Evolutionary conservation across 2,329 filamentous ascomycete genomes (phyloP), one percentile per base, ranked within the genome.

Genomic region (Ophiostoma tasmaniense): DNA sequence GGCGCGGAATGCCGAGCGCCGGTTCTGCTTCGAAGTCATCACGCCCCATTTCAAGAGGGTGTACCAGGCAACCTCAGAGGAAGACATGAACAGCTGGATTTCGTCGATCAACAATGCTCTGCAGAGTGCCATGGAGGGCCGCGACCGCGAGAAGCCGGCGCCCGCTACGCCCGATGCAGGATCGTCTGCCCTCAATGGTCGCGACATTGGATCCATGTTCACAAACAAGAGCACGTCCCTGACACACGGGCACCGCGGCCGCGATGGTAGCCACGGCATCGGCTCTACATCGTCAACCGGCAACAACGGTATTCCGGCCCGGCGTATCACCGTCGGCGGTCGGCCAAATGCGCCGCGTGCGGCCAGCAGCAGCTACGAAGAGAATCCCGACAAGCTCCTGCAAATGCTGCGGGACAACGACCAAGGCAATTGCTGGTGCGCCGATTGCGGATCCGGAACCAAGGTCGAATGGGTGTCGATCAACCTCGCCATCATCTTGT

Each of bases 391-490:
- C 71, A 93, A 90, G 77, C 83, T 99, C 10, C 84, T 99, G 5
- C 92, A 96, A 76, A 88, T 90, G 76, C 87, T 99, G 59, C 90
- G 94, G 66, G 91, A 96, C 70, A 91, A 90, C 66, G 95, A 99
- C 75, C 90, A 96, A 75, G 93, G 92, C 55, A 99, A 99, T 78
- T 90, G 87, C 73, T 91, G 90, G 85, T 99, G 95, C 77, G 95
- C 95, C 20, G 95, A 99, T 77, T 99, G 95, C 76, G 91, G 92
- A 13, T 96, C 93, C 8, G 90, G 90, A 42, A 87, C 89, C 75
- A 98, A 97, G 80, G 93, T 97, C 28, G 95, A 99, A 78, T 99
- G 95, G 95, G 95, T 98, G 35, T 98, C 95, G 0, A 97, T 99
- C 79, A 99, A 99, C 75, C 84, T 99, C 4, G 95, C 92, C 64